Percentiles rank a stretch among this genome's conserved stretches.
phyloP scores from a whole-genome alignment of 129 eudicot genomes.

The carrot (Daucus carota) region DNA sequence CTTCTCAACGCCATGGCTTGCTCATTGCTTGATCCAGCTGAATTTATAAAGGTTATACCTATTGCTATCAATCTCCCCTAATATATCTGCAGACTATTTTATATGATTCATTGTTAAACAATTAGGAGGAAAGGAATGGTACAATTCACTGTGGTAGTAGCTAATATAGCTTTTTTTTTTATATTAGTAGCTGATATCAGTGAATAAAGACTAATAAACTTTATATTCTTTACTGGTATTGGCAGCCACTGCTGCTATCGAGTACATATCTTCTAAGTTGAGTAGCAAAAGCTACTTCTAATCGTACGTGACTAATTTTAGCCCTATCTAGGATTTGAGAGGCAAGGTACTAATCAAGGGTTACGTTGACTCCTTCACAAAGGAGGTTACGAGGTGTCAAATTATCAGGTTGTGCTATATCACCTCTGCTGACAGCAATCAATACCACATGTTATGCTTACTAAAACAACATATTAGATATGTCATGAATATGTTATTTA shows the following conservation, averaged over 20 bases:
- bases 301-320: neutral
- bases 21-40: constrained; percentile 10
- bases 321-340: too few relatives aligned
- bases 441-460: too few relatives aligned
- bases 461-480: too few relatives aligned
- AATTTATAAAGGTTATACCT: constrained; percentile 11
- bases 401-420: too few relatives aligned
- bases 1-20: constrained; percentile 18
- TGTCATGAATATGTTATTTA: too few relatives aligned
- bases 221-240: neutral
- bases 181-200: neutral
- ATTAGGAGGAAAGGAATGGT: neutral
- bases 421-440: too few relatives aligned
- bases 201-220: neutral
- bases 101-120: neutral
- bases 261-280: neutral
- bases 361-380: too few relatives aligned
- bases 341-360: too few relatives aligned
- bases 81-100: neutral
- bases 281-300: neutral
- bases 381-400: too few relatives aligned
- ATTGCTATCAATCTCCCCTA: constrained; percentile 13
- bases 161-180: neutral
- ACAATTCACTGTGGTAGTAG: too few relatives aligned
- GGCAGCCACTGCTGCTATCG: neutral